phyloP scores from a whole-genome alignment of 176 grass and related monocot species.

The Luzula sylvatica region DNA sequence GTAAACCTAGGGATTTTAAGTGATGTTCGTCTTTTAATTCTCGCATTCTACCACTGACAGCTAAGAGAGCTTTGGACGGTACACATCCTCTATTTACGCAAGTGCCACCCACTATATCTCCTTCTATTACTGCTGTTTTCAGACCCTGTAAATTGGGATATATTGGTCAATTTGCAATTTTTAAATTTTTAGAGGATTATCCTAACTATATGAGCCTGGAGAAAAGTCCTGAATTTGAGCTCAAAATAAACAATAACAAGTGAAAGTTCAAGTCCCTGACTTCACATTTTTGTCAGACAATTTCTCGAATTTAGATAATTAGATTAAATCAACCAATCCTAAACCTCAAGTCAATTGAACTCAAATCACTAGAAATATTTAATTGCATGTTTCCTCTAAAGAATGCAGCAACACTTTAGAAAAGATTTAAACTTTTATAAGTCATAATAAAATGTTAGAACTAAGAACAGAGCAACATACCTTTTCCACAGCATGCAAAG shows the following conservation, averaged over 20 bases:
- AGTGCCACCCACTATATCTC: slow-evolving; percentile 82
- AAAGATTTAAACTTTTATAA: neutral
- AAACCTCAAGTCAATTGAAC: too few species aligned
- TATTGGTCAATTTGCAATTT: too few species aligned
- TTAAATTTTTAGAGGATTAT: neutral
- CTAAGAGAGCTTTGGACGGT: slow-evolving; percentile 90
- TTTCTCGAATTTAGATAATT: too few species aligned
- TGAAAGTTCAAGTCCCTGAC: too few species aligned
- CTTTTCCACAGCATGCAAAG: slow-evolving; percentile 82
- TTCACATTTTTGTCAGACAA: too few species aligned
- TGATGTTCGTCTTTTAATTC: slow-evolving; percentile 89
- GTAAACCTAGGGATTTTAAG: slow-evolving; percentile 76
- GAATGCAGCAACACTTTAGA: neutral
- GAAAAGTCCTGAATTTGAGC: too few species aligned
- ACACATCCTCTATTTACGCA: slow-evolving; percentile 94
- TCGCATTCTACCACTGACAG: slow-evolving; percentile 89
- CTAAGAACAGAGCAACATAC: slow-evolving; percentile 4
- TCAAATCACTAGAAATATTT: too few species aligned
- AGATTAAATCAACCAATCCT: too few species aligned
- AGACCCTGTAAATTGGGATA: slow-evolving; percentile 45
- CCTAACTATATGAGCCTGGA: too few species aligned
- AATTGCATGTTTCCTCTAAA: too few species aligned
- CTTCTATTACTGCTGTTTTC: slow-evolving; percentile 94
- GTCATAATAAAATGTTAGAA: neutral
- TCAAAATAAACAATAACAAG: too few species aligned